A percentile compares a stretch with the other conserved stretches of the same genome.
These are phyloP conservation scores for Alloascoidea hylecoeti DNA, from an alignment of 805 yeast genomes.

Conservation along the genomic window DNA sequence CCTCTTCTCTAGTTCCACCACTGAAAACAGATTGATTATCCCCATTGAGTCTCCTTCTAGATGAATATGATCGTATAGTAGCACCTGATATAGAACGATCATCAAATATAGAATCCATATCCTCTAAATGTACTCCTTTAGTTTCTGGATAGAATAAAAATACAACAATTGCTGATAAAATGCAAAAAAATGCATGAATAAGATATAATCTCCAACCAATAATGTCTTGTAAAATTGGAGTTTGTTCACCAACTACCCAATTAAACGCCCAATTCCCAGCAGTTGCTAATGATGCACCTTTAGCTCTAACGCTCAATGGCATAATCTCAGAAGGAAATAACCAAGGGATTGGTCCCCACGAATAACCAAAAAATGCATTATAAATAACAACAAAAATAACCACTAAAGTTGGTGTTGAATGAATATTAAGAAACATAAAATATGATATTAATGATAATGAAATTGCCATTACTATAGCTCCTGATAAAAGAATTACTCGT, in stretches of 20 bases:
- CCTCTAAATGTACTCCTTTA: constrained; percentile 77
- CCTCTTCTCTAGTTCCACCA: background rate
- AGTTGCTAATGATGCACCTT: constrained; percentile 82
- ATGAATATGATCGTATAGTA: background rate
- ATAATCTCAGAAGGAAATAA: constrained; percentile 73
- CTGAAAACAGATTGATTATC: background rate
- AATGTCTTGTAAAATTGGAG: constrained; percentile 68
- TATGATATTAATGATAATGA: constrained; percentile 54
- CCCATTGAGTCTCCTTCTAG: background rate
- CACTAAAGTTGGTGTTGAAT: constrained; percentile 52
- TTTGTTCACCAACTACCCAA: constrained; percentile 83
- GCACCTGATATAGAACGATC: constrained; percentile 27
- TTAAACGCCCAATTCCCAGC: constrained; percentile 92
- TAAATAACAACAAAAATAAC: constrained; percentile 65
- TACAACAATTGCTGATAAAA: constrained; percentile 60
- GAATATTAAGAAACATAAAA: constrained; percentile 33
- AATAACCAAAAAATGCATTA: constrained; percentile 72
- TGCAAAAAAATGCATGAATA: constrained; percentile 69
- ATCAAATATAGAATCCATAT: constrained; percentile 84
- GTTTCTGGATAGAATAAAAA: constrained; percentile 76
- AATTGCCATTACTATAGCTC: constrained; percentile 72
- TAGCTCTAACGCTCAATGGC: constrained; percentile 73
- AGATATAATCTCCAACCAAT: constrained; percentile 74
- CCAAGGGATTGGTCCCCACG: constrained; percentile 97
- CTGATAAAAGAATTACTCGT: constrained; percentile 66